These are phyloP conservation scores for Neurospora discreta DNA, from an alignment of 495 filamentous ascomycete species.

Conservation along the genomic window DNA sequence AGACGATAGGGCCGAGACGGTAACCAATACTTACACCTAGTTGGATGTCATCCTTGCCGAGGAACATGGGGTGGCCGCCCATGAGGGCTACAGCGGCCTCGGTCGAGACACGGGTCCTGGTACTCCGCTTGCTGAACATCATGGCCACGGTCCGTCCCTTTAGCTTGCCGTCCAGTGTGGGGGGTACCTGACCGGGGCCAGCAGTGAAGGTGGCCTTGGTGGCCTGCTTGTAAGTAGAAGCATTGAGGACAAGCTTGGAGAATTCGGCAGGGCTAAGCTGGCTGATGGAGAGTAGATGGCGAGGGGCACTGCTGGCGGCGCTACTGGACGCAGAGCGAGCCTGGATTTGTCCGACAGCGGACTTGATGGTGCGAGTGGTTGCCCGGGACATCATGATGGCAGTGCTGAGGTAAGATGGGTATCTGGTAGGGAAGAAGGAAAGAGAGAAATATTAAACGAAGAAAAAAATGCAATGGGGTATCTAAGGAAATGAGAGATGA, in stretches of 20 bases:
- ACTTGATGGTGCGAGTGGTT: slow-evolving; percentile 14
- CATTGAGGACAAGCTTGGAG: slow-evolving; percentile 69
- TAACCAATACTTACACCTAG: slow-evolving; percentile 52
- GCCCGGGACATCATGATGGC: slow-evolving; percentile 17
- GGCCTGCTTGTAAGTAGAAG: slow-evolving; percentile 58
- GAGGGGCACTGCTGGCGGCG: slow-evolving; percentile 30
- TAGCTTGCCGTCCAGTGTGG: slow-evolving; percentile 34
- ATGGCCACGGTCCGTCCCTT: slow-evolving; percentile 79
- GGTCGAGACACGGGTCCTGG: slow-evolving; percentile 82
- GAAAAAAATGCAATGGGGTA: neutral
- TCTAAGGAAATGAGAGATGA: neutral
- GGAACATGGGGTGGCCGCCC: slow-evolving; percentile 91
- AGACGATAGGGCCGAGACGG: neutral
- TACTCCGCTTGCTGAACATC: slow-evolving; percentile 92
- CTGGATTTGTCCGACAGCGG: slow-evolving; percentile 14
- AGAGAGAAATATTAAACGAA: neutral
- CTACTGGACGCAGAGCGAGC: slow-evolving; percentile 16
- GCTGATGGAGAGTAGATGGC: slow-evolving; percentile 82
- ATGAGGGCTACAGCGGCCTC: slow-evolving; percentile 74
- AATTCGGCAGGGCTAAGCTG: slow-evolving; percentile 76
- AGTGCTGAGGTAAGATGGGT: neutral
- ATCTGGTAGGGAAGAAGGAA: neutral
- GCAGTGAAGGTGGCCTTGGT: slow-evolving; percentile 58
- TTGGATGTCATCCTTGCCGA: slow-evolving; percentile 91
- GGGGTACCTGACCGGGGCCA: slow-evolving; percentile 25